These are phyloP conservation scores for Vitis riparia DNA, from an alignment of 164 flowering plant genomes.

Conservation along the genomic window DNA sequence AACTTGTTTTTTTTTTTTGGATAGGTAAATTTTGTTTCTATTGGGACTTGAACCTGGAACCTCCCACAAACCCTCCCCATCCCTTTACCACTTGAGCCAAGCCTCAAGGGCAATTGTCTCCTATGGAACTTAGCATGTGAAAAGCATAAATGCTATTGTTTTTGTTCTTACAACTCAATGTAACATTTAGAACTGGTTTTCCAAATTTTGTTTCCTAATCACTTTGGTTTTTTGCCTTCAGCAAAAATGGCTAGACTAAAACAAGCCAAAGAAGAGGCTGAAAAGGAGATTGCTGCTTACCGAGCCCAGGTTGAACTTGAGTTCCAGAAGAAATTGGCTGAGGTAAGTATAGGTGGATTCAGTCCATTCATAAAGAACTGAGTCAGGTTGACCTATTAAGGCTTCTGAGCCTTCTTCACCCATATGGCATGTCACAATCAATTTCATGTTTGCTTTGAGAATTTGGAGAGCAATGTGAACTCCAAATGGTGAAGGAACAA, in stretches of 20 bases:
- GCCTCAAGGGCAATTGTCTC: too few species aligned
- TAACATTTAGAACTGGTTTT: background rate
- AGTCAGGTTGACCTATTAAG: background rate
- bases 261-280: conserved; percentile 82
- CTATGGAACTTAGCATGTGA: too few species aligned
- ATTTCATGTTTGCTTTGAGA: background rate
- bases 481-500: too few species aligned
- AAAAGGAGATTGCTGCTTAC: conserved; percentile 56
- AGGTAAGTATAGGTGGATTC: conserved; percentile 27
- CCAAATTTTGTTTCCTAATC: background rate
- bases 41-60: too few species aligned
- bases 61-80: too few species aligned
- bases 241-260: conserved; percentile 68
- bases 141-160: background rate
- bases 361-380: background rate
- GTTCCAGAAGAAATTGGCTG: conserved; percentile 59
- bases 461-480: background rate
- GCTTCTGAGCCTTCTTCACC: background rate
- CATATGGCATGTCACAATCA: background rate
- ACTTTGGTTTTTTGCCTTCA: conserved; percentile 17
- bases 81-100: too few species aligned
- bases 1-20: too few species aligned
- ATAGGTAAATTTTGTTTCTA: too few species aligned
- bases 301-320: conserved; percentile 62
- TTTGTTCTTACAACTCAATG: background rate